These are phyloP conservation scores for Clarkia xantiana DNA, from an alignment of 345 rosid genomes.

Conservation along the genomic window DNA sequence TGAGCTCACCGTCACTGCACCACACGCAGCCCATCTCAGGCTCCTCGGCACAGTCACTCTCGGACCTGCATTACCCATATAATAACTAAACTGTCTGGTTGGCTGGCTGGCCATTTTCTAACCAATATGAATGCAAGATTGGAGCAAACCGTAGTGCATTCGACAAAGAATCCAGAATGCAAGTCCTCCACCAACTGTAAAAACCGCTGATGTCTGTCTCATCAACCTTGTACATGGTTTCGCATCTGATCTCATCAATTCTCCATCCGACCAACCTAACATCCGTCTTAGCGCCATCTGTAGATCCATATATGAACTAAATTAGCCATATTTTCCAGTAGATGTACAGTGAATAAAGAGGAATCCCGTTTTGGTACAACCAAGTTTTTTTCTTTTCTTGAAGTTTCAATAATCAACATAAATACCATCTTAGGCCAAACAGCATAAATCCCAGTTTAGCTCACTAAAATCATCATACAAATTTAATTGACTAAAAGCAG, in stretches of 20 bases:
- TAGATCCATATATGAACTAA: too few species aligned
- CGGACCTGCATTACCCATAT: conserved; percentile 27
- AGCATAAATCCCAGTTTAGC: too few species aligned
- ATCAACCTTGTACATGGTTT: conserved; percentile 67
- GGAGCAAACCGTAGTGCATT: conserved; percentile 49
- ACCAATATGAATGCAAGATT: conserved; percentile 6
- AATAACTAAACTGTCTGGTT: too few species aligned
- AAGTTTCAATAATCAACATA: too few species aligned
- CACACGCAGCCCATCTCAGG: conserved; percentile 85
- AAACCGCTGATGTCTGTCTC: conserved; percentile 74
- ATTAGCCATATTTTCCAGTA: too few species aligned
- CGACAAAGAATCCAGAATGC: conserved; percentile 83
- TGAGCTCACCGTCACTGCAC: conserved; percentile 60
- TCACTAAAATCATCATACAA: too few species aligned
- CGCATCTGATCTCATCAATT: conserved; percentile 64
- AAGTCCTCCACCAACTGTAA: conserved; percentile 58
- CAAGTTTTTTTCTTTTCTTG: too few species aligned
- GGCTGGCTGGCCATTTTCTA: too few species aligned
- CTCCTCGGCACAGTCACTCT: conserved; percentile 50
- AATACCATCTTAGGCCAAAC: too few species aligned
- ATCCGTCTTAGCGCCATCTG: conserved; percentile 51
- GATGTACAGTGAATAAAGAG: too few species aligned
- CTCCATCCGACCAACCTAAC: conserved; percentile 68
- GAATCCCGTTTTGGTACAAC: too few species aligned
- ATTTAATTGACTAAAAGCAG: too few species aligned